A percentile compares a stretch with the other conserved stretches of the same genome.
These are phyloP conservation scores for Lanmaoa rubissima DNA, from an alignment of 768 basidiomycete genomes.

Conservation along the genomic window DNA sequence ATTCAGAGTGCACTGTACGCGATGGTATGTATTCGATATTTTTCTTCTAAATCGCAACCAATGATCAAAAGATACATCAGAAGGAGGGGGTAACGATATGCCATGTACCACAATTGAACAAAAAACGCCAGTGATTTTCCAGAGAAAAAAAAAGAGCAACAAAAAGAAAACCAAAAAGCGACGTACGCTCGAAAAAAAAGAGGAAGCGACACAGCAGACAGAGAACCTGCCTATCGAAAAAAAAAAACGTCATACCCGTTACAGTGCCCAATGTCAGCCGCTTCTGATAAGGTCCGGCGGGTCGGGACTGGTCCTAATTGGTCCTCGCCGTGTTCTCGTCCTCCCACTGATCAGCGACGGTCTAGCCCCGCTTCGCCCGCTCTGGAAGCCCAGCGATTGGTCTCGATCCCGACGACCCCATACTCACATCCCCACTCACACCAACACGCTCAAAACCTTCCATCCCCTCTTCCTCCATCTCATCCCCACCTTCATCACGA, in stretches of 20 bases:
- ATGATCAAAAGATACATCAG: neutral
- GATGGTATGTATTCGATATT: no score
- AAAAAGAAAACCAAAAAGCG: neutral
- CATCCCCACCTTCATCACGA: neutral
- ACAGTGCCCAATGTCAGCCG: neutral
- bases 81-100: neutral
- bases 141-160: neutral
- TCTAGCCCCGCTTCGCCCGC: constrained; percentile 26
- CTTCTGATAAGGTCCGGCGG: no score
- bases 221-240: neutral
- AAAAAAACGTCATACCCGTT: neutral
- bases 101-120: neutral
- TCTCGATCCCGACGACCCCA: constrained; percentile 22
- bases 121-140: neutral
- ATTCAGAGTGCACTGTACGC: no score
- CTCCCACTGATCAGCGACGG: neutral
- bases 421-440: constrained; percentile 23
- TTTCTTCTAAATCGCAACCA: neutral
- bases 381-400: constrained; percentile 31
- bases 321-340: neutral
- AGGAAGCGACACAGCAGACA: neutral
- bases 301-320: neutral
- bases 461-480: neutral
- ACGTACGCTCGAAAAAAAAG: neutral
- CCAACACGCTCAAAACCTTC: neutral